Percentiles rank a stretch among this genome's conserved stretches.
Evolutionary conservation across 148 eudicot genomes (phyloP).

Genomic region (Arctostaphylos glauca): DNA sequence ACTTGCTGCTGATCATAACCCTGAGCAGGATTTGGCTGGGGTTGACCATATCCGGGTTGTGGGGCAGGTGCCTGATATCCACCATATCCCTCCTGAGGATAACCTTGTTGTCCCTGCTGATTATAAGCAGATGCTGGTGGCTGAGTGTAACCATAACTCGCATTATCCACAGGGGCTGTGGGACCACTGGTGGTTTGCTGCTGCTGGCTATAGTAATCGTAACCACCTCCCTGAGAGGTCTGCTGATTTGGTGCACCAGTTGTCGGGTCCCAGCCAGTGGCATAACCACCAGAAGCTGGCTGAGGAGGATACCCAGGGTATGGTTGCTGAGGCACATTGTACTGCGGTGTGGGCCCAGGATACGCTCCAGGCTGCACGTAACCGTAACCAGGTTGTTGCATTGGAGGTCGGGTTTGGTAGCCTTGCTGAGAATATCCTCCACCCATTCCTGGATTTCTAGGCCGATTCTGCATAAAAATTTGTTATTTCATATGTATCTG

Average conservation of each 20-base stretch:
- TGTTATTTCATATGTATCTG: constrained; percentile 47
- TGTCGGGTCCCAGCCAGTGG: constrained; percentile 67
- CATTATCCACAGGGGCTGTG: constrained; percentile 28
- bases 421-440: constrained; percentile 92
- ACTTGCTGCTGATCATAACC: constrained; percentile 64
- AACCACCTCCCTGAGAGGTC: constrained; percentile 56
- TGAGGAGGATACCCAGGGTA: constrained; percentile 75
- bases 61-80: constrained; percentile 38
- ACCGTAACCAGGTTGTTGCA: constrained; percentile 77
- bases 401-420: constrained; percentile 75
- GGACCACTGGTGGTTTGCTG: constrained; percentile 25
- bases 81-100: constrained; percentile 75
- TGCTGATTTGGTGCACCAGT: constrained; percentile 60
- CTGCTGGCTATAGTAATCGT: constrained; percentile 67
- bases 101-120: constrained; percentile 68
- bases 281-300: constrained; percentile 36
- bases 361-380: constrained; percentile 77
- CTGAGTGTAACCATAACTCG: constrained; percentile 49
- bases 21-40: constrained; percentile 32
- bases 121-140: constrained; percentile 39
- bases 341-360: constrained; percentile 60
- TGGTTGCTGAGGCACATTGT: constrained; percentile 43
- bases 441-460: constrained; percentile 61
- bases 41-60: constrained; percentile 57
- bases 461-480: constrained; percentile 76